A percentile compares a stretch with the other conserved stretches of the same genome.
phyloP scores from a whole-genome alignment of 495 filamentous ascomycete species.

The Pyronema omphalodes region DNA sequence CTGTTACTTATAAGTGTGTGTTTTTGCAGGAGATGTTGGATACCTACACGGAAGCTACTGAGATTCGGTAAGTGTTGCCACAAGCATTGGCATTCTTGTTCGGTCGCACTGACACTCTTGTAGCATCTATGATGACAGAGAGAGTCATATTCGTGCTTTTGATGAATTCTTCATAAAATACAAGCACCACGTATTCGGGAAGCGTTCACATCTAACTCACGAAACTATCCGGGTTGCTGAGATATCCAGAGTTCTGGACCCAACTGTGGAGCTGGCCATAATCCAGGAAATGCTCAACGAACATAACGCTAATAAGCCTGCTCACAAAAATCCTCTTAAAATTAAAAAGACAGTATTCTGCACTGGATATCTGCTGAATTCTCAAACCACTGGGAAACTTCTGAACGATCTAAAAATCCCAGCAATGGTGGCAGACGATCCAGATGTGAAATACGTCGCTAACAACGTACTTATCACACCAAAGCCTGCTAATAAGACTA shows the following conservation, averaged over 20 bases:
- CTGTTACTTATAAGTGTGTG: conserved; percentile 72
- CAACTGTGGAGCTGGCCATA: conserved; percentile 62
- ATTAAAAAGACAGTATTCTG: conserved; percentile 82
- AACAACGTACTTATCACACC: conserved; percentile 83
- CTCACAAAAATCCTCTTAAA: conserved; percentile 31
- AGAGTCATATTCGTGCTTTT: conserved; percentile 54
- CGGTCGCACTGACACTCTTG: neutral
- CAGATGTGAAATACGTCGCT: conserved; percentile 62
- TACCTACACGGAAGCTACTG: conserved; percentile 66
- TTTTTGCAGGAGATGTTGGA: conserved; percentile 62
- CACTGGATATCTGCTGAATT: conserved; percentile 76
- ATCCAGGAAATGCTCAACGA: conserved; percentile 76
- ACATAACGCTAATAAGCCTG: conserved; percentile 45
- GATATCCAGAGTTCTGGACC: conserved; percentile 54
- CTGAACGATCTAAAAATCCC: conserved; percentile 47
- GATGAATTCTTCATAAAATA: conserved; percentile 58
- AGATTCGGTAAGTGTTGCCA: conserved; percentile 43
- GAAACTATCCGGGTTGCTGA: conserved; percentile 85
- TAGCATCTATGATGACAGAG: conserved; percentile 43
- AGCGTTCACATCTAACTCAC: conserved; percentile 41
- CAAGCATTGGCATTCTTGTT: neutral
- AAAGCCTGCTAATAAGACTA: conserved; percentile 43
- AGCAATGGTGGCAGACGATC: conserved; percentile 33
- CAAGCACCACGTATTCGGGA: conserved; percentile 30
- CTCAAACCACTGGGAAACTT: conserved; percentile 48